phyloP scores from a whole-genome alignment of 257 asterid species.

The Nemophila menziesii region DNA sequence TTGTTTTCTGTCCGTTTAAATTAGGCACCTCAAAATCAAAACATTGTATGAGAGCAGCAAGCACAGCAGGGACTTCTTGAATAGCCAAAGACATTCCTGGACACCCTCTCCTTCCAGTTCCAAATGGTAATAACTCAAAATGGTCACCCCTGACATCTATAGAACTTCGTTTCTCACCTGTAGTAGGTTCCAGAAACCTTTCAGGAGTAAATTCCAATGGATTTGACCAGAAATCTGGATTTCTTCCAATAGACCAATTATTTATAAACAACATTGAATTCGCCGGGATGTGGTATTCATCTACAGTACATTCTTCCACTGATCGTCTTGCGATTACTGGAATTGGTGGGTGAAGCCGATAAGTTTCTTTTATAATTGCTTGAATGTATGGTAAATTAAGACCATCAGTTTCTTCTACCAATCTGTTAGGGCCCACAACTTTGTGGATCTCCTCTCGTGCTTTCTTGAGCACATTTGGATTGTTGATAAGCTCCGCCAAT shows the following conservation, averaged over 20 bases:
- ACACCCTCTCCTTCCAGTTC: too few species aligned
- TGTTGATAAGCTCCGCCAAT: slow-evolving; percentile 50
- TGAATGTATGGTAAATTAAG: slow-evolving; percentile 45
- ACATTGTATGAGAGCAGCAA: too few species aligned
- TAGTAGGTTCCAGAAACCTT: too few species aligned
- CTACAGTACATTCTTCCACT: slow-evolving; percentile 32
- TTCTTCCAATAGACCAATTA: slow-evolving; percentile 61
- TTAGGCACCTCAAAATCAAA: too few species aligned
- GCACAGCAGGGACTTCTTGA: too few species aligned
- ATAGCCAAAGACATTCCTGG: too few species aligned
- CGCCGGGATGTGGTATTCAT: slow-evolving; percentile 36
- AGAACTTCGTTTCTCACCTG: too few species aligned
- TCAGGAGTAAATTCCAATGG: slow-evolving; percentile 48
- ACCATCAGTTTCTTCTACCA: slow-evolving; percentile 48
- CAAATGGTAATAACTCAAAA: too few species aligned
- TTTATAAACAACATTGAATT: slow-evolving; percentile 41
- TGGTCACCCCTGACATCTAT: too few species aligned
- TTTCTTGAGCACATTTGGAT: slow-evolving; percentile 34
- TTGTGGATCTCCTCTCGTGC: slow-evolving; percentile 41
- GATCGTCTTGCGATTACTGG: slow-evolving; percentile 40
- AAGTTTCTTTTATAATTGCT: slow-evolving; percentile 48
- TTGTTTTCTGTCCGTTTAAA: too few species aligned
- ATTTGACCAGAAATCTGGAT: slow-evolving; percentile 42
- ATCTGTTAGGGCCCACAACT: slow-evolving; percentile 25
- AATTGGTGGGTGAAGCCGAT: slow-evolving; percentile 59